Base-by-base conservation (phyloP, 352 stramenopile genomes). In the Pythium angustatum region DNA sequence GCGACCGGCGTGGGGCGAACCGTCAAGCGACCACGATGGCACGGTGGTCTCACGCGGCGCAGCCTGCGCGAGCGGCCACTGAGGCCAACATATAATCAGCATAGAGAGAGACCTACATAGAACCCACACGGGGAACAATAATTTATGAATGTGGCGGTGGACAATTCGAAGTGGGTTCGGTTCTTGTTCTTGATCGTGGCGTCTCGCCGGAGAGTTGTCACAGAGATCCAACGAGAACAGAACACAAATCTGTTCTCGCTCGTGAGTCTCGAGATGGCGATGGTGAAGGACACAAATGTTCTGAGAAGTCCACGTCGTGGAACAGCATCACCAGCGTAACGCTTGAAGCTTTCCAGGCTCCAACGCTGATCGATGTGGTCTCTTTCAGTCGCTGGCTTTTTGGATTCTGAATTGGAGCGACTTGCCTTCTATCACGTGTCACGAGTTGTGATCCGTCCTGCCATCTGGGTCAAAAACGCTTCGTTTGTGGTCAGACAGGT, bases 401-500 rank as follows among this genome's bases (percentile, higher is more conserved):
- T n/a, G n/a, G n/a, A n/a, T n/a, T n/a, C n/a, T n/a, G n/a, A n/a
- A n/a, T n/a, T n/a, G n/a, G n/a, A n/a, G n/a, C n/a, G n/a, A n/a
- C n/a, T n/a, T n/a, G n/a, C n/a, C n/a, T n/a, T n/a, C n/a, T n/a
- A n/a, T n/a, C n/a, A n/a, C n/a, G n/a, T n/a, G n/a, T n/a, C n/a
- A n/a, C n/a, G n/a, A n/a, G n/a, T n/a, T n/a, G n/a, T n/a, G n/a
- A n/a, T n/a, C 38, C 15, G 6, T 21, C 17, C 34, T 17, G 31
- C 49, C 49, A 57, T 43, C 30, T 57, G 49, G 49, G 21, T 47
- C n/a, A 10, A 30, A 31, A 1, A 8, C 5, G 30, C 28, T 57
- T 31, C 44, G 24, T 54, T 55, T 57, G 30, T 28, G 49, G 49
- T 36, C 49, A 44, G 49, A 57, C 10, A 57, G 49, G 48, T 55